Evolutionary conservation across 2,329 filamentous ascomycete species (phyloP).

Genomic region (Pestalotiopsis sp.): DNA sequence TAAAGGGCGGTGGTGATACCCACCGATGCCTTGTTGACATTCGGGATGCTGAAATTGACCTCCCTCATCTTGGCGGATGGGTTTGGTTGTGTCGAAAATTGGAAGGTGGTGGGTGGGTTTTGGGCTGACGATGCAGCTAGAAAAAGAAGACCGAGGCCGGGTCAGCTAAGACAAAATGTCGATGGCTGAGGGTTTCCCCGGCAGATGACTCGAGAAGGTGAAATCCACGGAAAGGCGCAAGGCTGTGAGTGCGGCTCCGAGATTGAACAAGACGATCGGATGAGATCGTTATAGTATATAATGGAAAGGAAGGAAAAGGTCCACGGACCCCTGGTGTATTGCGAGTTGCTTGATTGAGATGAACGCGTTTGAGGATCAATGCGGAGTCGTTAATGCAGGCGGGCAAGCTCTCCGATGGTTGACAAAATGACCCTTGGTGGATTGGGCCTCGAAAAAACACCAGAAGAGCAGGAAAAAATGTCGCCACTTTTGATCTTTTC

Average conservation of each 20-base stretch:
- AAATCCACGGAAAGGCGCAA: background rate
- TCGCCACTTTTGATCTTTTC: background rate
- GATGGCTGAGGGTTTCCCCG: conserved; percentile 5
- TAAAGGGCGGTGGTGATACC: conserved; percentile 98
- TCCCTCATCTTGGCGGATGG: conserved; percentile 79
- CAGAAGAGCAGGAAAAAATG: conserved; percentile 20
- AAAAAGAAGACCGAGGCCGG: conserved; percentile 26
- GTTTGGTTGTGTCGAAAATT: background rate
- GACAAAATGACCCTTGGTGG: conserved; percentile 18
- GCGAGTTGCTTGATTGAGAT: conserved; percentile 20
- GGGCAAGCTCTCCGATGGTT: conserved; percentile 15
- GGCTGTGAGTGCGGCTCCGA: background rate
- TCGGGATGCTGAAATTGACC: conserved; percentile 99
- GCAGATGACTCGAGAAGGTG: background rate
- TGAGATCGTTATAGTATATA: conserved; percentile 26
- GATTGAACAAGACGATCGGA: conserved; percentile 16
- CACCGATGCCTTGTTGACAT: conserved; percentile 98
- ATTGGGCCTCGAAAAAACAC: conserved; percentile 17
- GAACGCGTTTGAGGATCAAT: conserved; percentile 27
- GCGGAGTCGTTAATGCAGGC: conserved; percentile 24
- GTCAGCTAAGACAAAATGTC: conserved; percentile 7
- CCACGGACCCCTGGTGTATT: conserved; percentile 17
- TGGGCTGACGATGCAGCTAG: conserved; percentile 17
- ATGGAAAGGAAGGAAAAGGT: conserved; percentile 19
- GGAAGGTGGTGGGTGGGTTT: background rate